These are phyloP conservation scores for Suillus americanus DNA, from an alignment of 768 basidiomycete species.

Conservation along the genomic window DNA sequence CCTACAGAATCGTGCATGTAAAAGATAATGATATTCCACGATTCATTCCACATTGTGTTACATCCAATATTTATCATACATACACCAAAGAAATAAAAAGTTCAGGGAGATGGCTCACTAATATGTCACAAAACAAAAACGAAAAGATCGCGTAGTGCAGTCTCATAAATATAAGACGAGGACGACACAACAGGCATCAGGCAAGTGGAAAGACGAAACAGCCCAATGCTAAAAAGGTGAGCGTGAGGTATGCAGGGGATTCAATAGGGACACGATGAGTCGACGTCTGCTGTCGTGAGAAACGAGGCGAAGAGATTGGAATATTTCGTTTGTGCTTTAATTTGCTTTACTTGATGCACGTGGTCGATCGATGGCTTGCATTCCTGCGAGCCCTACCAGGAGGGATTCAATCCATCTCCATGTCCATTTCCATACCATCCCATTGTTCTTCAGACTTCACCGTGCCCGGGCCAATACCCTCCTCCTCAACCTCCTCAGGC, in stretches of 20 bases:
- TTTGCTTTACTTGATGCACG: background rate
- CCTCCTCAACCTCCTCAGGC: constrained; percentile 49
- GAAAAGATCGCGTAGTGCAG: background rate
- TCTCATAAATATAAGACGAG: constrained; percentile 5
- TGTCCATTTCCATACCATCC: constrained; percentile 57
- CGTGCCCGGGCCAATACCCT: constrained; percentile 22
- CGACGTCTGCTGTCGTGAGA: background rate
- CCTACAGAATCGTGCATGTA: background rate
- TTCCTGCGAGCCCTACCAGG: background rate
- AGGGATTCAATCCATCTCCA: constrained; percentile 29
- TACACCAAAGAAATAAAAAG: constrained; percentile 6
- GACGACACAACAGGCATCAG: background rate
- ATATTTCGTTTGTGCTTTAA: background rate
- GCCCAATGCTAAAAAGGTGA: constrained; percentile 1
- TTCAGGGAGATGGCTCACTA: constrained; percentile 1
- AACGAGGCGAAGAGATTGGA: background rate
- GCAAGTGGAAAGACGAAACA: background rate
- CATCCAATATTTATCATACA: constrained; percentile 11
- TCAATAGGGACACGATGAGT: background rate
- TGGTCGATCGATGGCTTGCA: background rate
- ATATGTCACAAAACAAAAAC: constrained; percentile 5
- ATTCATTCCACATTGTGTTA: constrained; percentile 8
- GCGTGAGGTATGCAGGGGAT: constrained; percentile 1
- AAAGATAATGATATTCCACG: background rate
- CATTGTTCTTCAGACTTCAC: constrained; percentile 26